Evolutionary conservation across 805 yeast species (phyloP).

Genomic region (Saturnispora silvae): DNA sequence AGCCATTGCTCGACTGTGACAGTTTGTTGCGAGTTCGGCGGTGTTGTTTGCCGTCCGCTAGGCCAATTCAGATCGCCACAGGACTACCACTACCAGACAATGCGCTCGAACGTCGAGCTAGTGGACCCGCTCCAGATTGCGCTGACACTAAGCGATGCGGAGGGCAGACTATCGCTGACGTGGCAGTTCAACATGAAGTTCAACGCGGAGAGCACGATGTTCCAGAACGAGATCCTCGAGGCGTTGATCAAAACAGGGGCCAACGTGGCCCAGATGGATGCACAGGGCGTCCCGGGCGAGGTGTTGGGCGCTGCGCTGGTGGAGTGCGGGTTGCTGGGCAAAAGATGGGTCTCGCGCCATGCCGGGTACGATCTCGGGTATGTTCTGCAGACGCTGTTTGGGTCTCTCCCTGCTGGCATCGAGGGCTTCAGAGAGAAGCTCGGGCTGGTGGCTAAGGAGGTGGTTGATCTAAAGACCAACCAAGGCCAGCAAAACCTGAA

Average conservation of each 20-base stretch:
- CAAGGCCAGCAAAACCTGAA: background rate
- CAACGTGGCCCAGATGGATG: slow-evolving; percentile 64
- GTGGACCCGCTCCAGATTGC: slow-evolving; percentile 81
- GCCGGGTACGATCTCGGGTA: slow-evolving; percentile 94
- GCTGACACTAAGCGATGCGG: slow-evolving; percentile 57
- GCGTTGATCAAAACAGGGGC: slow-evolving; percentile 73
- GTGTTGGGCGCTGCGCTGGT: slow-evolving; percentile 78
- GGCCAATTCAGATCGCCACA: slow-evolving; percentile 83
- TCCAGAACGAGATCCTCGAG: slow-evolving; percentile 73
- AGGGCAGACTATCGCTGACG: slow-evolving; percentile 68
- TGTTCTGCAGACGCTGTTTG: slow-evolving; percentile 30
- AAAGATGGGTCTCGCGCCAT: slow-evolving; percentile 86
- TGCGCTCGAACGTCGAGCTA: slow-evolving; percentile 84
- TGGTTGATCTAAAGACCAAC: background rate
- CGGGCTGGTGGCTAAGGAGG: background rate
- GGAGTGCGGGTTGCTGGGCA: slow-evolving; percentile 75
- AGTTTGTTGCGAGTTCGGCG: slow-evolving; percentile 89
- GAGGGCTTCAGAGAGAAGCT: background rate
- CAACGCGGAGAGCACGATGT: slow-evolving; percentile 66
- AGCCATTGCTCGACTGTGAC: slow-evolving; percentile 49
- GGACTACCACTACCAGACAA: slow-evolving; percentile 93
- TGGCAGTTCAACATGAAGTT: slow-evolving; percentile 95
- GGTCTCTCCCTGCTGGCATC: background rate
- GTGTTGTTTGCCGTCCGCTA: slow-evolving; percentile 90
- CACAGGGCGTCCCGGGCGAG: slow-evolving; percentile 66